These are phyloP conservation scores for Themeda triandra DNA, from an alignment of 176 grass and related monocot genomes.

Conservation along the genomic window DNA sequence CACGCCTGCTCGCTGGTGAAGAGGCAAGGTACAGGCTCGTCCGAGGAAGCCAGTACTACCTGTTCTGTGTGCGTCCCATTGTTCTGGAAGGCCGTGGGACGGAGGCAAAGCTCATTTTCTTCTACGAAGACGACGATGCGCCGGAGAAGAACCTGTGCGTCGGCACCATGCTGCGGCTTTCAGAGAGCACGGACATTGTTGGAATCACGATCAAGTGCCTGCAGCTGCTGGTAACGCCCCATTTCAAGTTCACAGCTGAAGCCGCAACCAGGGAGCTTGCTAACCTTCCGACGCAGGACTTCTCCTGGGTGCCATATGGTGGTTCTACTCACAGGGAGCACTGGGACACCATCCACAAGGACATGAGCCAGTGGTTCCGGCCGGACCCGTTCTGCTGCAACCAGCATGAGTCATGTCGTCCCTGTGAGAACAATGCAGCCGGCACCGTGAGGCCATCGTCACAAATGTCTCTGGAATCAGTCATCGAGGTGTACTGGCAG, in stretches of 20 bases:
- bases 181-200: not conserved
- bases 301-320: not conserved
- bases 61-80: not conserved
- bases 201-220: not conserved
- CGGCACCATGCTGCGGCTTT: not conserved
- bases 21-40: not conserved
- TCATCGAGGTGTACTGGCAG: not conserved
- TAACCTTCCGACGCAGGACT: conserved; percentile 7
- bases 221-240: not conserved
- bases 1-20: not conserved
- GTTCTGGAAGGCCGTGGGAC: not conserved
- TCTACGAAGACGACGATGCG: not conserved
- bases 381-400: not conserved
- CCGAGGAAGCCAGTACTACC: not conserved
- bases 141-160: not conserved
- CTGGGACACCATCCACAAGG: not conserved
- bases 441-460: not conserved
- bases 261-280: not conserved
- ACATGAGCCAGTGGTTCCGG: not conserved
- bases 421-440: not conserved
- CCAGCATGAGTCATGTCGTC: not conserved
- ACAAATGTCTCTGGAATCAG: not conserved
- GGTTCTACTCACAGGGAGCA: not conserved
- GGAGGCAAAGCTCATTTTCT: not conserved
- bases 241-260: not conserved